phyloP scores from a whole-genome alignment of 768 basidiomycete species.

The Boletus pseudopeckii region DNA sequence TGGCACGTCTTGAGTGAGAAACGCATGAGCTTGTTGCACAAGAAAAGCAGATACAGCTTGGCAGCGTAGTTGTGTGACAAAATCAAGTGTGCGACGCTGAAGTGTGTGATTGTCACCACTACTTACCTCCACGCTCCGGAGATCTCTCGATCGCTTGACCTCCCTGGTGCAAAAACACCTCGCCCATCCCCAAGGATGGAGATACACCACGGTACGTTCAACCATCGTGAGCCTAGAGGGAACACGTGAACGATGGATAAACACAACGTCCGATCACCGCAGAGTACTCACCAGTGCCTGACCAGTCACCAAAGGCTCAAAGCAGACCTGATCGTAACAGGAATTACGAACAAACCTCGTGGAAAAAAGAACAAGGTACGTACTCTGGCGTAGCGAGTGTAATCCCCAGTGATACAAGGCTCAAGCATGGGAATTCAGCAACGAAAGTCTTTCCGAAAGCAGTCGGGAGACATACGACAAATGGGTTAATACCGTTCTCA shows the following conservation, averaged over 20 bases:
- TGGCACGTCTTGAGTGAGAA: slow-evolving; percentile 43
- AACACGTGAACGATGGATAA: slow-evolving; percentile 21
- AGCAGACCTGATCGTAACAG: slow-evolving; percentile 51
- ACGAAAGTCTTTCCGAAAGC: neutral
- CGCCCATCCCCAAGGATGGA: slow-evolving; percentile 68
- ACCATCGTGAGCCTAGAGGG: slow-evolving; percentile 62
- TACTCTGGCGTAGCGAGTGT: slow-evolving; percentile 53
- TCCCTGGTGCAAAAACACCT: slow-evolving; percentile 69
- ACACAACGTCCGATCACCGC: slow-evolving; percentile 1
- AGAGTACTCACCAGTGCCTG: slow-evolving; percentile 52
- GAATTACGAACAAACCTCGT: neutral
- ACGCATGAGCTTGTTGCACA: neutral
- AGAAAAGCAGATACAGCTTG: slow-evolving; percentile 45
- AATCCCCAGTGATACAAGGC: slow-evolving; percentile 79
- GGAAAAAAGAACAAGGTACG: slow-evolving; percentile 18
- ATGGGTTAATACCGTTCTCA: slow-evolving; percentile 60
- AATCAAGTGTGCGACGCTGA: slow-evolving; percentile 66
- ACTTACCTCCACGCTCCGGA: slow-evolving; percentile 49
- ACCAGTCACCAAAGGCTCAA: slow-evolving; percentile 77
- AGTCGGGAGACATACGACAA: slow-evolving; percentile 47
- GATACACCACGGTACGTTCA: slow-evolving; percentile 63
- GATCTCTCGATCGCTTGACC: slow-evolving; percentile 64
- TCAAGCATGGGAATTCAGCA: slow-evolving; percentile 28
- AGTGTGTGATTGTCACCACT: slow-evolving; percentile 3
- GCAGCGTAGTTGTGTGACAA: slow-evolving; percentile 67